Conservation (phyloP, 768 basidiomycete species). For the Lanmaoa pseudosensibilis region DNA sequence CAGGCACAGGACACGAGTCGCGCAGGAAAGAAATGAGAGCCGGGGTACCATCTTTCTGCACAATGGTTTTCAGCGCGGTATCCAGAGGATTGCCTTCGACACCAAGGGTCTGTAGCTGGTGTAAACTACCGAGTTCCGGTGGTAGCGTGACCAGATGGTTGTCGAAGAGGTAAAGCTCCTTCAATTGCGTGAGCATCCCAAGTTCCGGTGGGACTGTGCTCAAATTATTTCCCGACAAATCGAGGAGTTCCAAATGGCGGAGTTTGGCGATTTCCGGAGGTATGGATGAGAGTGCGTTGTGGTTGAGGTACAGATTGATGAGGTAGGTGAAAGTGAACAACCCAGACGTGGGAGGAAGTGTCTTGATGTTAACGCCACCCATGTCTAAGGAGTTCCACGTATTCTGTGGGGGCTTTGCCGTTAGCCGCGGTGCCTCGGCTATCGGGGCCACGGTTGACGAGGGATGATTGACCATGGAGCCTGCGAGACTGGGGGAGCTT, state of each 20-base stretch:
- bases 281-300: slow-evolving; percentile 78
- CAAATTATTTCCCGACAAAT: slow-evolving; percentile 88
- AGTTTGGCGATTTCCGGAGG: slow-evolving; percentile 84
- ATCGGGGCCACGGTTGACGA: slow-evolving; percentile 77
- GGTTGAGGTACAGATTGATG: slow-evolving; percentile 92
- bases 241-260: slow-evolving; percentile 83
- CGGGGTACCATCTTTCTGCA: slow-evolving; percentile 94
- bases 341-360: slow-evolving; percentile 72
- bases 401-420: slow-evolving; percentile 67
- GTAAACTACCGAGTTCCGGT: slow-evolving; percentile 82
- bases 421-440: slow-evolving; percentile 63
- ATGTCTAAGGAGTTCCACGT: slow-evolving; percentile 93
- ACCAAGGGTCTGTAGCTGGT: slow-evolving; percentile 90
- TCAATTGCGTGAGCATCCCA: slow-evolving; percentile 85
- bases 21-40: slow-evolving; percentile 89
- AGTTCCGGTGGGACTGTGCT: slow-evolving; percentile 78
- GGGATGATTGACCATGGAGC: slow-evolving; percentile 54
- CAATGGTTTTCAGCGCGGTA: slow-evolving; percentile 65
- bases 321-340: slow-evolving; percentile 90
- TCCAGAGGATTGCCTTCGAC: slow-evolving; percentile 98
- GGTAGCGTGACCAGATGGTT: slow-evolving; percentile 88
- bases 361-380: slow-evolving; percentile 93
- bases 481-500: slow-evolving; percentile 36
- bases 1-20: slow-evolving; percentile 84
- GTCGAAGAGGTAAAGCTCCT: slow-evolving; percentile 94